Conservation (phyloP, 1,139 yeast species). For the Blastobotrys elegans region DNA sequence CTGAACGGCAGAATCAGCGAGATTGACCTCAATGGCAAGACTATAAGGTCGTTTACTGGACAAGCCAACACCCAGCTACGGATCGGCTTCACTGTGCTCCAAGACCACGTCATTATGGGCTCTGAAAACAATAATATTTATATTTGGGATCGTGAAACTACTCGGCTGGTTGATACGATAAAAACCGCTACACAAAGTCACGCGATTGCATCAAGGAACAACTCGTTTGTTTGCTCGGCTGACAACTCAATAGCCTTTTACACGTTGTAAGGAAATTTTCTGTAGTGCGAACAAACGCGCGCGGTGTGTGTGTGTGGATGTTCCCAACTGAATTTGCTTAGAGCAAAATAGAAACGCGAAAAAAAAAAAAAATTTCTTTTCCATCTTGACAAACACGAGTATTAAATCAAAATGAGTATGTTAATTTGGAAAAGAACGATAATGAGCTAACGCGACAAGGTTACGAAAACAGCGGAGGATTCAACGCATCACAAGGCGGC, state of each 20-base stretch:
- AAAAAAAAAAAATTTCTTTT: not conserved
- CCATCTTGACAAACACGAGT: too few species aligned
- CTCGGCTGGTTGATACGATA: not conserved
- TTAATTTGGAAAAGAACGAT: not conserved
- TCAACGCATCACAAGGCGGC: conserved; percentile 2
- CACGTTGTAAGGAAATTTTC: not conserved
- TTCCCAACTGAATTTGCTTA: conserved; percentile 4
- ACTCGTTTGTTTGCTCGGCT: conserved; percentile 5
- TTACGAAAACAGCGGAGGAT: conserved; percentile 12
- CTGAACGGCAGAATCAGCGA: conserved; percentile 29
- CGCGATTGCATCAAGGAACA: not conserved
- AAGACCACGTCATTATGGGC: conserved; percentile 75
- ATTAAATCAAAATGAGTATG: conserved; percentile 2
- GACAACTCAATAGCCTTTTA: not conserved
- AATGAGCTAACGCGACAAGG: too few species aligned
- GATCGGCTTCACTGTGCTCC: conserved; percentile 16
- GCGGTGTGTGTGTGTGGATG: too few species aligned
- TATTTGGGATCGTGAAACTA: conserved; percentile 61
- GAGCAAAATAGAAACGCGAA: not conserved
- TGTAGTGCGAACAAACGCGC: too few species aligned
- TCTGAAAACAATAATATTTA: conserved; percentile 86
- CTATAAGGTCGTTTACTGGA: conserved; percentile 29
- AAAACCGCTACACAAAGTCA: not conserved
- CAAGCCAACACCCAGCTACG: conserved; percentile 30
- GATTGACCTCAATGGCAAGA: conserved; percentile 28